These are phyloP conservation scores for Calycina herbarum DNA, from an alignment of 2,329 filamentous ascomycete species.

Conservation along the genomic window DNA sequence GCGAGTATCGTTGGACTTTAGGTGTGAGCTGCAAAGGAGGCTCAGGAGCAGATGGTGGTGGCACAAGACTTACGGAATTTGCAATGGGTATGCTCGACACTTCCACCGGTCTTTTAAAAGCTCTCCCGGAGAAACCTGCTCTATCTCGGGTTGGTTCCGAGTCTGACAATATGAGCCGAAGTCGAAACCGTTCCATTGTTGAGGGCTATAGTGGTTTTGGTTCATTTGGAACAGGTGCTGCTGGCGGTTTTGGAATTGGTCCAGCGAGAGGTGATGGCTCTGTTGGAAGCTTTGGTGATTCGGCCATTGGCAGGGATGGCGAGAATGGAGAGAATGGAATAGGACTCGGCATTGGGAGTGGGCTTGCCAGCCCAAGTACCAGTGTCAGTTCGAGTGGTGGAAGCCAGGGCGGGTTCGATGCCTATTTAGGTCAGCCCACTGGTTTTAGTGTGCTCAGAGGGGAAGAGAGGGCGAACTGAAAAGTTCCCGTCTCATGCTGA, in stretches of 20 bases:
- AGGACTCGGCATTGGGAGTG: slow-evolving; percentile 23
- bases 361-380: slow-evolving; percentile 37
- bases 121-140: slow-evolving; percentile 69
- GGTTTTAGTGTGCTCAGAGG: slow-evolving; percentile 7
- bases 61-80: slow-evolving; percentile 61
- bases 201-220: slow-evolving; percentile 28
- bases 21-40: slow-evolving; percentile 71
- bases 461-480: slow-evolving; percentile 9
- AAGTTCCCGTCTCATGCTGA: not conserved
- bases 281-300: slow-evolving; percentile 27
- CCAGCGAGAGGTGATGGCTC: slow-evolving; percentile 28
- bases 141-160: slow-evolving; percentile 53
- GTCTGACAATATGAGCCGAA: slow-evolving; percentile 27
- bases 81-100: slow-evolving; percentile 79
- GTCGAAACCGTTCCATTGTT: slow-evolving; percentile 24
- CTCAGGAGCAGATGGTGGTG: slow-evolving; percentile 44
- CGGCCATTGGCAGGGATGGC: slow-evolving; percentile 15
- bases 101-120: slow-evolving; percentile 66
- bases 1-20: slow-evolving; percentile 93
- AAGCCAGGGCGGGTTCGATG: slow-evolving; percentile 23
- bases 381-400: slow-evolving; percentile 35
- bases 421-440: slow-evolving; percentile 17
- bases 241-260: slow-evolving; percentile 31
- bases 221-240: slow-evolving; percentile 19
- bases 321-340: slow-evolving; percentile 18